These are phyloP conservation scores for Leccinellum albellum DNA, from an alignment of 768 basidiomycete species.

Conservation along the genomic window DNA sequence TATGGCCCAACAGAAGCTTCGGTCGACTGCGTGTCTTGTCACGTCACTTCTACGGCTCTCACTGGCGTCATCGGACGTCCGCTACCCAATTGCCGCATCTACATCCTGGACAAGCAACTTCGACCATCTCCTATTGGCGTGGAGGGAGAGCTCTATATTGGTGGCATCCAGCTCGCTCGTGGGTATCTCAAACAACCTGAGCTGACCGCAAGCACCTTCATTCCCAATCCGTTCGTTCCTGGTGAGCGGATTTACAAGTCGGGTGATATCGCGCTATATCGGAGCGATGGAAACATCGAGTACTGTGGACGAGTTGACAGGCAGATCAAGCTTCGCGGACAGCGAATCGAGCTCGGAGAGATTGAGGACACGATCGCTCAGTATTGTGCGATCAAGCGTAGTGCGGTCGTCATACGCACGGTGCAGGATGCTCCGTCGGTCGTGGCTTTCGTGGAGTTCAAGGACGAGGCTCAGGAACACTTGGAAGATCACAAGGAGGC, in stretches of 20 bases:
- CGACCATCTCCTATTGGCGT: slow-evolving; percentile 29
- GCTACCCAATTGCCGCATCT: slow-evolving; percentile 28
- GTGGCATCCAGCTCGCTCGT: slow-evolving; percentile 19
- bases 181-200: slow-evolving; percentile 25
- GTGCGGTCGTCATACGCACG: slow-evolving; percentile 24
- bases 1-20: slow-evolving; percentile 34
- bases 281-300: slow-evolving; percentile 27
- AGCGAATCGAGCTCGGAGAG: slow-evolving; percentile 33
- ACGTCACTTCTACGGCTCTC: slow-evolving; percentile 18
- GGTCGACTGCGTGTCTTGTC: slow-evolving; percentile 28
- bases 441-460: slow-evolving; percentile 30
- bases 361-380: slow-evolving; percentile 31
- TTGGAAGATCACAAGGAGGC: slow-evolving; percentile 20
- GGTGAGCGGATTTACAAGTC: slow-evolving; percentile 31
- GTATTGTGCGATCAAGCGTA: slow-evolving; percentile 17
- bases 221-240: slow-evolving; percentile 28
- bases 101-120: slow-evolving; percentile 27
- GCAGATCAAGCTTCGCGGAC: slow-evolving; percentile 33
- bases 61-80: slow-evolving; percentile 30
- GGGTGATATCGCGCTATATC: slow-evolving; percentile 29
- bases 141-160: slow-evolving; percentile 23
- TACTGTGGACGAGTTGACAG: slow-evolving; percentile 33
- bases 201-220: slow-evolving; percentile 26
- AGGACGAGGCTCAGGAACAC: slow-evolving; percentile 4
- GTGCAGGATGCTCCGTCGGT: slow-evolving; percentile 29